Evolutionary conservation across 2,329 filamentous ascomycete genomes (phyloP), one percentile per base, ranked within the genome.

Genomic region (Colletotrichum higginsianum): DNA sequence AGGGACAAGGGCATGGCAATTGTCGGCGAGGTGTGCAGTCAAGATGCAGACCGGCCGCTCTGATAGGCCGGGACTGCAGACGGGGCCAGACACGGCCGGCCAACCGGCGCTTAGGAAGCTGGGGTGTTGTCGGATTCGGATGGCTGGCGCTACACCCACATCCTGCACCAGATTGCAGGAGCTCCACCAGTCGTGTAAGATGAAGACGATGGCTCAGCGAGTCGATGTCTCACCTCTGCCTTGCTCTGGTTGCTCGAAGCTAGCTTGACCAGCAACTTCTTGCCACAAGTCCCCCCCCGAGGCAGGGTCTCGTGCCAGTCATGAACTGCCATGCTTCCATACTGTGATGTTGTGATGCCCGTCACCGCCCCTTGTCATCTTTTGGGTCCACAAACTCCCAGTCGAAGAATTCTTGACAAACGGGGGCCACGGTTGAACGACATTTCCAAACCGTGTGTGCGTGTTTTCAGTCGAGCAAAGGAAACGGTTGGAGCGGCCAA

Each of bases 101-200:
- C 84, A 85, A 82, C 84, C 80, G 84, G 84, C 84, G 84, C 84
- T 85, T 86, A 85, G 79, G 77, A 80, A 80, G 77, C 82, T 76
- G 78, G 83, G 83, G 81, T 79, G 73, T 74, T 71, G 73, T 79
- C 78, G 79, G 79, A 82, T 79, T 81, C 80, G 81, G 81, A 81
- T 82, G 81, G 83, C 79, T 83, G 81, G 82, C 82, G 80, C 82
- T 82, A 80, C 80, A 80, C 73, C 82, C 82, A 79, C 79, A 80
- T 76, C 80, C 79, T 79, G 77, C 77, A 82, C 80, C 80, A 80
- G 77, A 80, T 79, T 79, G 77, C 76, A 77, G 75, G 70, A 78
- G 50, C 50, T 77, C 79, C 78, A 80, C 83, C 81, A 83, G 78
- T 82, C 74, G 79, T 80, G 82, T 83, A 80, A 79, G 82, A 82